Percentiles rank a stretch among this genome's conserved stretches.
phyloP scores from a whole-genome alignment of 306 rosid genomes.

The Vigna unguiculata region DNA sequence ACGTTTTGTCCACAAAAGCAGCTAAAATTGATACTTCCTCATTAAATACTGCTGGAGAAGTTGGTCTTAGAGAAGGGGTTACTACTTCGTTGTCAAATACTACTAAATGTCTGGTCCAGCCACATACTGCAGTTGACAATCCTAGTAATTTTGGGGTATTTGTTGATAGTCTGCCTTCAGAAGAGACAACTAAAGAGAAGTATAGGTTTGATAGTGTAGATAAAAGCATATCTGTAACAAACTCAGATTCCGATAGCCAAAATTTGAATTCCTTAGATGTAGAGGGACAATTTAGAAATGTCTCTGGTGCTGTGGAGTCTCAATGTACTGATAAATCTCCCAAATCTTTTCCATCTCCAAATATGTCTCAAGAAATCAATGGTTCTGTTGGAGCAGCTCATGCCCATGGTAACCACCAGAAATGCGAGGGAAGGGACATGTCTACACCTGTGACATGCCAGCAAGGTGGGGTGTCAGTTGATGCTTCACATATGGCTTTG shows the following conservation, averaged over 20 bases:
- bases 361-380: constrained; percentile 62
- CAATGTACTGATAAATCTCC: constrained; percentile 58
- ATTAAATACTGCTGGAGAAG: constrained; percentile 55
- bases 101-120: constrained; percentile 52
- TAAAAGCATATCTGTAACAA: constrained; percentile 57
- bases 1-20: constrained; percentile 72
- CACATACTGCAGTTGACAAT: constrained; percentile 49
- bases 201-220: constrained; percentile 58
- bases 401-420: constrained; percentile 55
- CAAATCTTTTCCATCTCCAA: constrained; percentile 51
- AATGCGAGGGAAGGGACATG: constrained; percentile 53
- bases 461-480: constrained; percentile 56
- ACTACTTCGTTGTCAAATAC: constrained; percentile 51
- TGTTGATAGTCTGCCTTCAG: constrained; percentile 57
- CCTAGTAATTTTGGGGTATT: constrained; percentile 50
- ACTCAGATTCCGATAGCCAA: constrained; percentile 65
- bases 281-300: constrained; percentile 54
- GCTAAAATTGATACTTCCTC: constrained; percentile 62
- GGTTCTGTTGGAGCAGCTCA: constrained; percentile 53
- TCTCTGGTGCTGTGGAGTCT: constrained; percentile 49
- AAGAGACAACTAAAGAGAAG: constrained; percentile 58
- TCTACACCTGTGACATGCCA: constrained; percentile 54
- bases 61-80: constrained; percentile 58
- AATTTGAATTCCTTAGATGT: constrained; percentile 50
- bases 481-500: constrained; percentile 48